Percentiles rank a stretch among this genome's conserved stretches.
phyloP scores from a whole-genome alignment of 768 basidiomycete genomes.

The Pulveroboletus sp. region DNA sequence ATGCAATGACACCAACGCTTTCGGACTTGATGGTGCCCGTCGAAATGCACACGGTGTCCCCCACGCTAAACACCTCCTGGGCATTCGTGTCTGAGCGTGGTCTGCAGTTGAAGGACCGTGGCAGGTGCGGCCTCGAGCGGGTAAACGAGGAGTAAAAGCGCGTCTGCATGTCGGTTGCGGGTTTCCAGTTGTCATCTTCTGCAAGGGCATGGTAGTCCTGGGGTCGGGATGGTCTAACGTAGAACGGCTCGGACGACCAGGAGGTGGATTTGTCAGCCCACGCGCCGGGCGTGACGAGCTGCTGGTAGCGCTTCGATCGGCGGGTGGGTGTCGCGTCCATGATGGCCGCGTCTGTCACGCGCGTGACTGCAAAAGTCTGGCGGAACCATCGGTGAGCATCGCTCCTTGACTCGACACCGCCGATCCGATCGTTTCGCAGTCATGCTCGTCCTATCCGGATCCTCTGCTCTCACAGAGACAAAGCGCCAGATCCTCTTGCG shows the following conservation, averaged over 20 bases:
- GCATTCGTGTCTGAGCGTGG: conserved; percentile 5
- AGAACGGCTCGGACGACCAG: conserved; percentile 27
- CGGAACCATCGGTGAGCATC: conserved; percentile 19
- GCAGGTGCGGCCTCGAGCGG: conserved; percentile 14
- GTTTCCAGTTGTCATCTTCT: conserved; percentile 27
- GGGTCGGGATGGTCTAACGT: conserved; percentile 18
- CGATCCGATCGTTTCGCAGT: conserved; percentile 5
- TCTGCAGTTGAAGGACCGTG: conserved; percentile 17
- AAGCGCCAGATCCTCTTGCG: conserved; percentile 66
- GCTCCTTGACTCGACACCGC: not conserved
- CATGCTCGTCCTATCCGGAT: conserved; percentile 79
- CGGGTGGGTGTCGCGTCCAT: conserved; percentile 30
- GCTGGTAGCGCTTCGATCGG: conserved; percentile 36
- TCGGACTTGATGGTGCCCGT: conserved; percentile 42
- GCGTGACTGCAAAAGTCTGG: too few species aligned
- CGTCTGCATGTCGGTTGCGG: conserved; percentile 18
- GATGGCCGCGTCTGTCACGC: conserved; percentile 21
- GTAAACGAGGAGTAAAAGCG: conserved; percentile 30
- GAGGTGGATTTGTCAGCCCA: conserved; percentile 25
- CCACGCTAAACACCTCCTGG: conserved; percentile 44
- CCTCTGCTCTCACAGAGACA: conserved; percentile 67
- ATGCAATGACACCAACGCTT: conserved; percentile 65
- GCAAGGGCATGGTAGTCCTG: conserved; percentile 27
- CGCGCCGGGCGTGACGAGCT: conserved; percentile 27
- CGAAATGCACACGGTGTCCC: conserved; percentile 64